A percentile compares a stretch with the other conserved stretches of the same genome.
Conservation (phyloP, 1,139 yeast species). For the Meyerozyma guilliermondii region DNA sequence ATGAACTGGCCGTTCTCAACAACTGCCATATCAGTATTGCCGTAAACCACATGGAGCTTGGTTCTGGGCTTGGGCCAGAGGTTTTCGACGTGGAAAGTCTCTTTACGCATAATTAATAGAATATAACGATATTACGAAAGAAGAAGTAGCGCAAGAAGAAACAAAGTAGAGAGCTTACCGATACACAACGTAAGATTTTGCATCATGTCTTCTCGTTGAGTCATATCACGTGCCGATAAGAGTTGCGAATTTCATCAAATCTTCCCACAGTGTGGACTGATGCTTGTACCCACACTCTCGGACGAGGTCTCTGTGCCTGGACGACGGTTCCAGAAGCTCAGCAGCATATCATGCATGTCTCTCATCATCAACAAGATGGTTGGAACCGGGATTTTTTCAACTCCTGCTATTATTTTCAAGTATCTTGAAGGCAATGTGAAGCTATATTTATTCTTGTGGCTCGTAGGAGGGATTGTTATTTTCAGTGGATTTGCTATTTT, state of each 20-base stretch:
- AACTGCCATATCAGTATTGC: conserved; percentile 20
- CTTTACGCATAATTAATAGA: neutral
- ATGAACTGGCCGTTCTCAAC: conserved; percentile 12
- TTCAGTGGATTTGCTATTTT: conserved; percentile 45
- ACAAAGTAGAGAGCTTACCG: no score
- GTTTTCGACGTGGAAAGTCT: conserved; percentile 6
- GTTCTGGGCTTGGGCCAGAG: conserved; percentile 10
- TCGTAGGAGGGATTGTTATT: conserved; percentile 40
- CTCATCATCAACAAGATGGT: conserved; percentile 48
- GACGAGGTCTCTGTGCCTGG: neutral
- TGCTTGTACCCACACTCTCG: neutral
- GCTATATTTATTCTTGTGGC: conserved; percentile 34
- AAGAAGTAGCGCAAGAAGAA: neutral
- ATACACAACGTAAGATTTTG: no score
- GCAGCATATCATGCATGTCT: conserved; percentile 23
- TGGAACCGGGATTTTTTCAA: conserved; percentile 49
- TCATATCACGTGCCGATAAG: conserved; percentile 1
- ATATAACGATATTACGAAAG: neutral
- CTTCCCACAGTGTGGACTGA: neutral
- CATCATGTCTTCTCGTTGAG: no score
- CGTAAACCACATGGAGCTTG: conserved; percentile 13
- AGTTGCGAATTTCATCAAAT: neutral
- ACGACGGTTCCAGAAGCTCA: conserved; percentile 12
- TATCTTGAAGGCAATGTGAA: conserved; percentile 42
- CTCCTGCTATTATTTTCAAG: conserved; percentile 43